These are phyloP conservation scores for Solanum aculeatissimum DNA, from an alignment of 305 asterid genomes.

Conservation along the genomic window DNA sequence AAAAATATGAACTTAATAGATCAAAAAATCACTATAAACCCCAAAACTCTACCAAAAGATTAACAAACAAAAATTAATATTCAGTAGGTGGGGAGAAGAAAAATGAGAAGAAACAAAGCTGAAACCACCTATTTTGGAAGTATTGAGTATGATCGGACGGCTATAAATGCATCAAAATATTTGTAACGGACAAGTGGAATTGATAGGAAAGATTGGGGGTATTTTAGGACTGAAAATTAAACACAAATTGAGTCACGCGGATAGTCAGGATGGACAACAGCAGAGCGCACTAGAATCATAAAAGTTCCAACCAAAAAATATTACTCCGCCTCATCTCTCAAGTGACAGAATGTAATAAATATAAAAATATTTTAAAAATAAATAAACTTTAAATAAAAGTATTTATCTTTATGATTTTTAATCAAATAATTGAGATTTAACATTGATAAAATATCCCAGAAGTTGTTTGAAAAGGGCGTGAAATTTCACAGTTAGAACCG, in stretches of 20 bases:
- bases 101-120: neutral
- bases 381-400: no score
- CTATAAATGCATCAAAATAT: neutral
- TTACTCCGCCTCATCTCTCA: neutral
- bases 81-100: neutral
- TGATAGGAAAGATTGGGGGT: neutral
- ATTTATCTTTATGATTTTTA: no score
- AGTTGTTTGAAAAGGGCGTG: no score
- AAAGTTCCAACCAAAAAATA: neutral
- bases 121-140: neutral
- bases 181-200: neutral
- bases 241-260: neutral
- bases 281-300: neutral
- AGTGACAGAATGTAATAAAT: neutral
- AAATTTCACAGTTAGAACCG: no score
- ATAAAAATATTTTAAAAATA: no score
- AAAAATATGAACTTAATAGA: neutral
- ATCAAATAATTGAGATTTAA: no score
- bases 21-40: neutral
- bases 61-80: neutral
- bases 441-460: no score
- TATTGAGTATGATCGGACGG: constrained; percentile 3
- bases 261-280: neutral
- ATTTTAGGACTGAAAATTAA: neutral
- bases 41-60: neutral